These are phyloP conservation scores for Cystobasidium pallidum DNA, from an alignment of 1,284 basidiomycete genomes.

Conservation along the genomic window DNA sequence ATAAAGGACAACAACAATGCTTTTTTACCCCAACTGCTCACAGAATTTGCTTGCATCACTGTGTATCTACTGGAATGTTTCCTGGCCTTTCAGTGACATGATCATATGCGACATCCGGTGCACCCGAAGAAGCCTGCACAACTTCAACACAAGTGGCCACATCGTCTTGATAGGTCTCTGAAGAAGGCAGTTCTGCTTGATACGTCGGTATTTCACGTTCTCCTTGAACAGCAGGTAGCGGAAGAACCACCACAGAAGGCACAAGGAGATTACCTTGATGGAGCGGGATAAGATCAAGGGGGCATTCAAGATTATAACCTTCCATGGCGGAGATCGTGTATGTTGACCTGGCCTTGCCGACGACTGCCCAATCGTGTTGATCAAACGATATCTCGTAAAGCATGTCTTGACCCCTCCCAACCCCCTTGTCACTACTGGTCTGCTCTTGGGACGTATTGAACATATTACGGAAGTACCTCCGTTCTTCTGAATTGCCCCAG, in stretches of 20 bases:
- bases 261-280: slow-evolving; percentile 22
- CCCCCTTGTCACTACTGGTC: neutral
- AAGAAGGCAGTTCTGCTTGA: slow-evolving; percentile 1
- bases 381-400: slow-evolving; percentile 73
- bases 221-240: neutral
- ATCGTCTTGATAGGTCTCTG: slow-evolving; percentile 7
- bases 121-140: neutral
- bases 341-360: slow-evolving; percentile 75
- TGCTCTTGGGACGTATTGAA: neutral
- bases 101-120: neutral
- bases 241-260: slow-evolving; percentile 12
- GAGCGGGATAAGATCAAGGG: slow-evolving; percentile 14
- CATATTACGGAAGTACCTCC: slow-evolving; percentile 56
- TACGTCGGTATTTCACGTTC: neutral
- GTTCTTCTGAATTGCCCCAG: slow-evolving; percentile 63
- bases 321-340: slow-evolving; percentile 66
- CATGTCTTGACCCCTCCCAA: slow-evolving; percentile 58
- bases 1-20: neutral
- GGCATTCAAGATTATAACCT: neutral
- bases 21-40: neutral
- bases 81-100: neutral
- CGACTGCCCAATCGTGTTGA: slow-evolving; percentile 77
- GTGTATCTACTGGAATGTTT: neutral
- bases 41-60: neutral
- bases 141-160: neutral